Evolutionary conservation across 805 yeast genomes (phyloP).

Genomic region (Lachancea nothofagi): DNA sequence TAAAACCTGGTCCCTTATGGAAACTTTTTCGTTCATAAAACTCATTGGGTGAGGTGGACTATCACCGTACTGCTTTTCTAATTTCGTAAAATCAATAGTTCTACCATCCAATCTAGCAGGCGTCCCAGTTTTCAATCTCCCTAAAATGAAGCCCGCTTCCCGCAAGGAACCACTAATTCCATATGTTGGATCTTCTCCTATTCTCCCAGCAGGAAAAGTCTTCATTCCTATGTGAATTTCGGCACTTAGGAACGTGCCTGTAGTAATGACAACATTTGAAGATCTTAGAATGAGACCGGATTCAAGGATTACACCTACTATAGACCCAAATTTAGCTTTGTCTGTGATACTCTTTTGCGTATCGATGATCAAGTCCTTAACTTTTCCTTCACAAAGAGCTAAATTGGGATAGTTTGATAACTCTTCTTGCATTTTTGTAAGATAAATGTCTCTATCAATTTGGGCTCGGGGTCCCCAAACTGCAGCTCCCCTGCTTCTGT

Average conservation of each 20-base stretch:
- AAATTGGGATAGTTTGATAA: constrained; percentile 53
- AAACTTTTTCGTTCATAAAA: constrained; percentile 64
- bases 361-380: constrained; percentile 75
- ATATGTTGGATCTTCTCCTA: constrained; percentile 87
- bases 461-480: constrained; percentile 99
- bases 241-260: constrained; percentile 93
- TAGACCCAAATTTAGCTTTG: constrained; percentile 36
- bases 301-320: constrained; percentile 68
- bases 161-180: constrained; percentile 77
- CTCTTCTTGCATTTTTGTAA: constrained; percentile 69
- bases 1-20: constrained; percentile 51
- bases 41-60: constrained; percentile 87
- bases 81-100: constrained; percentile 60
- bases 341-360: constrained; percentile 10
- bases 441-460: constrained; percentile 78
- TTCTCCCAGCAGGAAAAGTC: constrained; percentile 82
- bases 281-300: constrained; percentile 58
- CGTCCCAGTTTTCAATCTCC: constrained; percentile 93
- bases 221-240: constrained; percentile 89
- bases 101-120: constrained; percentile 81
- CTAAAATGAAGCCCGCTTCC: constrained; percentile 74
- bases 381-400: constrained; percentile 57
- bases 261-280: constrained; percentile 74
- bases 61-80: constrained; percentile 75
- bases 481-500: constrained; percentile 83